Percentiles rank a stretch among this genome's conserved stretches.
Conservation (phyloP, 108 stramenopile species). For the Phaeodactylum tricornutum region DNA sequence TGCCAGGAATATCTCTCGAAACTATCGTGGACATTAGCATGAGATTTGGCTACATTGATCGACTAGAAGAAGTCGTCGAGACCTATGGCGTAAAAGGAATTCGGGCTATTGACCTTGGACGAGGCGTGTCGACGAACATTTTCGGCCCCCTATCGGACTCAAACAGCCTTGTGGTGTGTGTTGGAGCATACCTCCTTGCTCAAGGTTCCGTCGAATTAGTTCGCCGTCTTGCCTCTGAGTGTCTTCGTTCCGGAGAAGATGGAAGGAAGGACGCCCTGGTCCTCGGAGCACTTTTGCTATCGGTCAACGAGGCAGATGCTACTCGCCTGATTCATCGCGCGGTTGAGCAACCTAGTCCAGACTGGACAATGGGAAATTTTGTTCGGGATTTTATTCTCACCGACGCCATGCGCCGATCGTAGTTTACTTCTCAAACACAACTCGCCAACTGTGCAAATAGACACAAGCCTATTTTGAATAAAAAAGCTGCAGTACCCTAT, state of each 20-base stretch:
- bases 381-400: slow-evolving; percentile 14
- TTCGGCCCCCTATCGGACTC: slow-evolving; percentile 20
- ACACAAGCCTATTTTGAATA: no score
- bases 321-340: slow-evolving; percentile 24
- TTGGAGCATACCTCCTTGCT: slow-evolving; percentile 57
- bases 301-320: slow-evolving; percentile 26
- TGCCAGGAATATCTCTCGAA: slow-evolving; percentile 62
- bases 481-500: no score
- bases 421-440: no score
- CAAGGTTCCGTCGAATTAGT: slow-evolving; percentile 48
- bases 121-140: slow-evolving; percentile 27
- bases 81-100: slow-evolving; percentile 37
- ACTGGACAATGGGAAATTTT: slow-evolving; percentile 28
- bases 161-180: slow-evolving; percentile 35
- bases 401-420: no score
- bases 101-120: slow-evolving; percentile 44
- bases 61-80: slow-evolving; percentile 47
- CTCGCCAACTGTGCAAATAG: no score
- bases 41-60: slow-evolving; percentile 45
- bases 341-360: slow-evolving; percentile 15
- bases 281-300: slow-evolving; percentile 31
- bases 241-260: slow-evolving; percentile 22
- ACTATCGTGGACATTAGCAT: slow-evolving; percentile 59
- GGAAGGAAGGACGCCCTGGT: slow-evolving; percentile 38
- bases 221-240: slow-evolving; percentile 32